Evolutionary conservation across 805 yeast genomes (phyloP).

Genomic region (Isabelozyma pseudorhagii): DNA sequence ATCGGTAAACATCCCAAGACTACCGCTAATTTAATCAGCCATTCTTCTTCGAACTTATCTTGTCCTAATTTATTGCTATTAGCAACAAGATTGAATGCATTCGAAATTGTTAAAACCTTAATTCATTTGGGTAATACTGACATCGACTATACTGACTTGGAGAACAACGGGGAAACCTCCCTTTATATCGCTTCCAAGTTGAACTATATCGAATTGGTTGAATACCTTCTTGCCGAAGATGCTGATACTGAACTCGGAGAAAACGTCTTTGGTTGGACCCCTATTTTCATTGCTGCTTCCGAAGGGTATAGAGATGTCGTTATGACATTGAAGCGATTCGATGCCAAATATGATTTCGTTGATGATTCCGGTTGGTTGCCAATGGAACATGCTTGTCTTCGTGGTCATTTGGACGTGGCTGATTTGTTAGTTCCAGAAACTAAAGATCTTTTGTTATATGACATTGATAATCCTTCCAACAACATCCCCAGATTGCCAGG

Average conservation of each 20-base stretch:
- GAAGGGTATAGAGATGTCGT: slow-evolving; percentile 70
- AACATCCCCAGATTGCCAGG: slow-evolving; percentile 21
- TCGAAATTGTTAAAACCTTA: slow-evolving; percentile 52
- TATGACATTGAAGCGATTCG: slow-evolving; percentile 47
- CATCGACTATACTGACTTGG: slow-evolving; percentile 58
- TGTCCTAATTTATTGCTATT: slow-evolving; percentile 60
- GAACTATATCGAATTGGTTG: slow-evolving; percentile 51
- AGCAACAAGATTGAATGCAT: slow-evolving; percentile 65
- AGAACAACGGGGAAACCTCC: slow-evolving; percentile 68
- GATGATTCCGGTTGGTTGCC: slow-evolving; percentile 96
- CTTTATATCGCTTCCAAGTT: slow-evolving; percentile 76
- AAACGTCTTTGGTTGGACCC: slow-evolving; percentile 87
- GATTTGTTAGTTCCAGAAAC: slow-evolving; percentile 54
- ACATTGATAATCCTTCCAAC: slow-evolving; percentile 34
- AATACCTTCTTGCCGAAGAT: slow-evolving; percentile 49
- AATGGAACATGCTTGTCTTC: slow-evolving; percentile 90
- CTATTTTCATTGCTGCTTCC: slow-evolving; percentile 83
- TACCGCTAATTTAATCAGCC: slow-evolving; percentile 52
- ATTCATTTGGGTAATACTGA: slow-evolving; percentile 57
- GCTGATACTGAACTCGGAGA: slow-evolving; percentile 81
- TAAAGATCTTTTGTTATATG: slow-evolving; percentile 28
- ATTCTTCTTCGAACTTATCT: slow-evolving; percentile 39
- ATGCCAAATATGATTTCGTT: slow-evolving; percentile 51
- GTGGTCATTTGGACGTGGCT: slow-evolving; percentile 80
- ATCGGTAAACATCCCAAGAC: slow-evolving; percentile 82